phyloP scores from a whole-genome alignment of 805 yeast genomes.

The Pichia cabralensis region DNA sequence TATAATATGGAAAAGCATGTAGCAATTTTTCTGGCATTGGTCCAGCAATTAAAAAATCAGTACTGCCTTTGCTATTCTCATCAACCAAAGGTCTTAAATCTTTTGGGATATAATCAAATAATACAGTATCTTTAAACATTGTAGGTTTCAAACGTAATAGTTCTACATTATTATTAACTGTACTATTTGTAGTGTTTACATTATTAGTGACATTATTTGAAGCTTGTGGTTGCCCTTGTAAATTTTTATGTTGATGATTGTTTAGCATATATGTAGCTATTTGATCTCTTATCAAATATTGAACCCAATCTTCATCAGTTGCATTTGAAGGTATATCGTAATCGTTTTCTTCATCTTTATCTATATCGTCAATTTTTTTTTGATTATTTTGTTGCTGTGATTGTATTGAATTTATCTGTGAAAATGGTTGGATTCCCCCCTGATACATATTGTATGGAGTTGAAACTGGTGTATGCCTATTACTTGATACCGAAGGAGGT shows the following conservation, averaged over 20 bases:
- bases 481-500: slow-evolving; percentile 4
- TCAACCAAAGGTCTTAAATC: slow-evolving; percentile 16
- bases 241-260: slow-evolving; percentile 3
- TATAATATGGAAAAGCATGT: slow-evolving; percentile 24
- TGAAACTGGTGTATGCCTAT: slow-evolving; percentile 1
- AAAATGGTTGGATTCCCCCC: not conserved
- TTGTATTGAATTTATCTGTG: no score
- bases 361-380: no score
- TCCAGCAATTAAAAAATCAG: slow-evolving; percentile 25
- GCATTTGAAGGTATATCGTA: slow-evolving; percentile 10
- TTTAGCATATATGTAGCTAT: slow-evolving; percentile 8
- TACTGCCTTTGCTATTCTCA: slow-evolving; percentile 12
- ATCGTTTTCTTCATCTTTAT: slow-evolving; percentile 6
- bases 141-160: slow-evolving; percentile 12
- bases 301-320: slow-evolving; percentile 27
- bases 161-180: slow-evolving; percentile 1
- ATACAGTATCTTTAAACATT: slow-evolving; percentile 19
- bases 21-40: slow-evolving; percentile 26
- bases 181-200: not conserved
- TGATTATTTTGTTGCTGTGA: not conserved
- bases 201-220: not conserved
- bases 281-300: slow-evolving; percentile 21
- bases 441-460: slow-evolving; percentile 1
- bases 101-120: slow-evolving; percentile 19
- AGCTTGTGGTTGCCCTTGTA: not conserved